Conservation (phyloP, 2,329 filamentous ascomycete species). For the Ophiostoma populinum region DNA sequence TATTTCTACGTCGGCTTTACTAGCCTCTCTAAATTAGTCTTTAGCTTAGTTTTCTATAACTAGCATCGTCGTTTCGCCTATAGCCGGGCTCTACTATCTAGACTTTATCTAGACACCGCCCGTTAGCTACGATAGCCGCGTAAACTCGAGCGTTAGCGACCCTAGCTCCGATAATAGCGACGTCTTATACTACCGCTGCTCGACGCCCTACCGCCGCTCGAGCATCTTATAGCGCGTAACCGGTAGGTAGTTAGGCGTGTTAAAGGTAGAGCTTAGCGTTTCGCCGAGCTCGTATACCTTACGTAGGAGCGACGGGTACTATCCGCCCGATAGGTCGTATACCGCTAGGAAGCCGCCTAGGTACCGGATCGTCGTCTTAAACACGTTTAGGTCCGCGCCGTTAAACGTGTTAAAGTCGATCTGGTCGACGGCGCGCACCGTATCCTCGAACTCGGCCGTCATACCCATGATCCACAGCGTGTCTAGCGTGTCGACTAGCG, state of each 20-base stretch:
- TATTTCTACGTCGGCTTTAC: no score
- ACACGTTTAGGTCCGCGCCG: conserved; percentile 27
- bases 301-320: conserved; percentile 35
- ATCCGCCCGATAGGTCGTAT: conserved; percentile 24
- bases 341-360: conserved; percentile 17
- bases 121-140: conserved; percentile 50
- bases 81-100: no score
- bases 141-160: conserved; percentile 57
- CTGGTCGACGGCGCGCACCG: conserved; percentile 47
- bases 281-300: conserved; percentile 50
- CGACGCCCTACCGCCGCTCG: conserved; percentile 9
- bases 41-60: no score
- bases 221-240: conserved; percentile 16
- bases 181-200: conserved; percentile 17
- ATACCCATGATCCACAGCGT: conserved; percentile 78
- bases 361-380: conserved; percentile 18
- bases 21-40: no score
- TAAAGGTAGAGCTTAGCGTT: conserved; percentile 47
- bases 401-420: conserved; percentile 48
- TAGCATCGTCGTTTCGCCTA: no score
- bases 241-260: conserved; percentile 50
- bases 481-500: conserved; percentile 66
- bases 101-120: no score
- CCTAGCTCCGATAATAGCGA: conserved; percentile 36
- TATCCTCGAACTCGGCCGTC: conserved; percentile 62